Base-by-base conservation (phyloP, 2,329 filamentous ascomycete genomes). In the Ascochyta clinopodiicola region DNA sequence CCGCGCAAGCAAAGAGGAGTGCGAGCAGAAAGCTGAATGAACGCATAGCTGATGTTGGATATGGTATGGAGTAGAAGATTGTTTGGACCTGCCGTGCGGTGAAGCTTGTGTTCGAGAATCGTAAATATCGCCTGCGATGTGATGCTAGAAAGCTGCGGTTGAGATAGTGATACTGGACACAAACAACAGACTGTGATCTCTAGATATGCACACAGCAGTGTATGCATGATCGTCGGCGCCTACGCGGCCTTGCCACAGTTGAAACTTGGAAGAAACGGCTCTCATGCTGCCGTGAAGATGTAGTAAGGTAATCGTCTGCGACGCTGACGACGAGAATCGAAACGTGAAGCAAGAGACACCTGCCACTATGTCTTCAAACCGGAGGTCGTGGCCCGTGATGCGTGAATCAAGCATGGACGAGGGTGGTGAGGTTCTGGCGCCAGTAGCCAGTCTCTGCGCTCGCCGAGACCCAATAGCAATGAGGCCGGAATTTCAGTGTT, bases 181-280 rank as follows among this genome's bases (percentile, higher is more conserved):
- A 36, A 25, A 39, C 31, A n/a, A 49, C 39, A 36, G 19, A 8
- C 36, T 17, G 9, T 6, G 10, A 35, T 21, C 29, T 51, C 32
- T 45, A 53, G 42, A 40, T 53, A 38, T 38, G n/a, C 31, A 48
- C 10, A 13, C 9, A 19, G 13, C 17, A 15, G 17, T n/a, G 9
- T 29, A 42, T 44, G 47, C 45, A 15, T 57, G 32, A 29, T 56
- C 42, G 48, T 66, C 27, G 43, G 48, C 56, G 45, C 39, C 44
- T 58, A 63, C 60, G 60, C 63, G 61, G 59, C 61, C 59, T 40
- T n/a, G 17, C 13, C 32, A 21, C 40, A 47, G 31, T 47, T 63
- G 64, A 66, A 67, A 63, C 64, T 51, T 59, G 56, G 46, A 57
- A 60, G 56, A 59, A 60, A 61, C 59, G 43, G 25, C 37, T 43